A percentile compares a stretch with the other conserved stretches of the same genome.
These are phyloP conservation scores for Fusarium dimerum DNA, from an alignment of 2,329 filamentous ascomycete species.

Conservation along the genomic window DNA sequence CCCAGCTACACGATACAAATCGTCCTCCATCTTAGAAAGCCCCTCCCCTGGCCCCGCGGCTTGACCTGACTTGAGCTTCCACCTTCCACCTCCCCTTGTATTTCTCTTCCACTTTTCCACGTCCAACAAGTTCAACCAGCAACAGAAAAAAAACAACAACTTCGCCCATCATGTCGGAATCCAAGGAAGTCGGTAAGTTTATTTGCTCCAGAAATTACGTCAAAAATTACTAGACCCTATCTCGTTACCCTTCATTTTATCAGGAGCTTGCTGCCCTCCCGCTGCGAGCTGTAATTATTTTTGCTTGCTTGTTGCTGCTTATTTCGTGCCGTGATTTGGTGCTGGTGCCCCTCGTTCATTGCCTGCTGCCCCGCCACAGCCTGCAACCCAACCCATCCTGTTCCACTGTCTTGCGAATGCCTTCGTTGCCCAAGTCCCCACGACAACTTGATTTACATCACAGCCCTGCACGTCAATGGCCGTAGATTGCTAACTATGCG, in stretches of 20 bases:
- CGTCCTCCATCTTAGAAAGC: too few relatives aligned
- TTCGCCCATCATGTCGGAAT: constrained; percentile 46
- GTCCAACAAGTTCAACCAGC: neutral
- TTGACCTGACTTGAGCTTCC: constrained; percentile 17
- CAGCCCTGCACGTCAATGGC: constrained; percentile 3
- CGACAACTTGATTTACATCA: constrained; percentile 8
- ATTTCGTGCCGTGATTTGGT: neutral
- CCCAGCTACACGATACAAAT: too few relatives aligned
- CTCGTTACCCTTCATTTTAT: neutral
- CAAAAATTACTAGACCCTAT: neutral
- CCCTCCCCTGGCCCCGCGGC: too few relatives aligned
- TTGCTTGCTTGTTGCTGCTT: constrained; percentile 9
- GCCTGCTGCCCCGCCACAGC: constrained; percentile 25
- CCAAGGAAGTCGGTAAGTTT: constrained; percentile 47
- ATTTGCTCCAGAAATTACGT: neutral
- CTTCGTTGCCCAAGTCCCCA: constrained; percentile 26
- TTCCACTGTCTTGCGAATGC: constrained; percentile 14
- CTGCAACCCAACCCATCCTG: constrained; percentile 11
- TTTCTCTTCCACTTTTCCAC: constrained; percentile 20
- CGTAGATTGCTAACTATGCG: constrained; percentile 8
- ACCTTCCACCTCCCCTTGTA: constrained; percentile 22
- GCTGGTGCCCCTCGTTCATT: constrained; percentile 27
- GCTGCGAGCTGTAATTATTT: constrained; percentile 1
- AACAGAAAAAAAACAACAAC: constrained; percentile 20
- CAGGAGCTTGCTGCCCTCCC: constrained; percentile 1